phyloP scores from a whole-genome alignment of 306 rosid species.

The Vicia villosa region DNA sequence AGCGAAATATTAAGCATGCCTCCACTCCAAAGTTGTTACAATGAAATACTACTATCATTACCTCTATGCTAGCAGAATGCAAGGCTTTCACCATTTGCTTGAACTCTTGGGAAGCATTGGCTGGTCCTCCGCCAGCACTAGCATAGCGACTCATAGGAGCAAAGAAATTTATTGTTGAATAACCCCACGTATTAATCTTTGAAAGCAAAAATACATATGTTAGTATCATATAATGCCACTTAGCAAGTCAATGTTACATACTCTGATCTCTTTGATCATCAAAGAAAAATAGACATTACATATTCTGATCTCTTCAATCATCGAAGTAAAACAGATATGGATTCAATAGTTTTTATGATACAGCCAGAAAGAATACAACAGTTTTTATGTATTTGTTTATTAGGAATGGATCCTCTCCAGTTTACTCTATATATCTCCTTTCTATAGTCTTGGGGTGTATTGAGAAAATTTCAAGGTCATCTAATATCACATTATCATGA shows the following conservation, averaged over 20 bases:
- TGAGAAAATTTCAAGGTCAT: not conserved
- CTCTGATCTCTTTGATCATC: constrained; percentile 25
- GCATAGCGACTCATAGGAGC: constrained; percentile 98
- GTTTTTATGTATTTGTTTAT: constrained; percentile 8
- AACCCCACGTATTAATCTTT: constrained; percentile 98
- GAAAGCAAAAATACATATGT: constrained; percentile 31
- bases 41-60: constrained; percentile 44
- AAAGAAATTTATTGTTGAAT: constrained; percentile 94
- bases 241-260: constrained; percentile 28
- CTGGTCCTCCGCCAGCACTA: constrained; percentile 93
- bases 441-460: not conserved
- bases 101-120: constrained; percentile 82
- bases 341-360: no score
- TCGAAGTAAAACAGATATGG: constrained; percentile 19
- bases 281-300: not conserved
- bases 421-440: not conserved
- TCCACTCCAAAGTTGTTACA: constrained; percentile 13
- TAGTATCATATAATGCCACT: constrained; percentile 29
- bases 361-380: not conserved
- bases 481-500: not conserved
- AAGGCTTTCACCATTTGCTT: constrained; percentile 94
- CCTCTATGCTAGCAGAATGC: constrained; percentile 97
- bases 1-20: constrained; percentile 18
- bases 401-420: not conserved
- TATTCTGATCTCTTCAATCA: constrained; percentile 21